Conservation (phyloP, 257 asterid species). For the Plantago ovata region DNA sequence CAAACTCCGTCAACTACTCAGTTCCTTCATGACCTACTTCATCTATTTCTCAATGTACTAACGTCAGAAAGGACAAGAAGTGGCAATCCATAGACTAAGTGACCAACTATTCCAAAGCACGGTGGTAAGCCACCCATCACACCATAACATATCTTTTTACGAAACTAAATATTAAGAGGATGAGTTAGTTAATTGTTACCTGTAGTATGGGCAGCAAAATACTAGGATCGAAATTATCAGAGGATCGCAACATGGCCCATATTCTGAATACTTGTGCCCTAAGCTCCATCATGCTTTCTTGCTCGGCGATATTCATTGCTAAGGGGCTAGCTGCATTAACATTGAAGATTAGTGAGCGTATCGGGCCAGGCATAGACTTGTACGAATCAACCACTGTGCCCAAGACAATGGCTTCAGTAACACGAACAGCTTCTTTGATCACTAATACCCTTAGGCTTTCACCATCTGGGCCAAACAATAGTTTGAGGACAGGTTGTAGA, state of each 20-base stretch:
- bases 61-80: too few species aligned
- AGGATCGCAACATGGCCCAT: slow-evolving; percentile 79
- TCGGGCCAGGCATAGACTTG: slow-evolving; percentile 47
- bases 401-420: slow-evolving; percentile 76
- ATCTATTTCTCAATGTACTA: too few species aligned
- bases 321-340: slow-evolving; percentile 53
- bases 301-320: slow-evolving; percentile 51
- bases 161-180: background rate
- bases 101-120: too few species aligned
- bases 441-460: slow-evolving; percentile 73
- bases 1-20: too few species aligned
- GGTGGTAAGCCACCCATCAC: too few species aligned
- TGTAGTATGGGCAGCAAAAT: slow-evolving; percentile 81
- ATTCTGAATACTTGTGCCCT: slow-evolving; percentile 85
- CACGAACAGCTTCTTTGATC: slow-evolving; percentile 81
- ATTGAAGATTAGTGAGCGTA: slow-evolving; percentile 51
- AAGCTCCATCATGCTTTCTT: slow-evolving; percentile 76
- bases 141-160: too few species aligned
- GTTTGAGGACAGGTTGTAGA: slow-evolving; percentile 88
- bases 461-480: slow-evolving; percentile 83
- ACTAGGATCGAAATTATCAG: slow-evolving; percentile 80
- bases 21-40: too few species aligned
- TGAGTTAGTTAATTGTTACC: slow-evolving; percentile 37
- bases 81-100: too few species aligned
- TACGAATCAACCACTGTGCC: slow-evolving; percentile 77